Conservation (phyloP, 1,284 basidiomycete species). For the Boletus albobrunnescens region DNA sequence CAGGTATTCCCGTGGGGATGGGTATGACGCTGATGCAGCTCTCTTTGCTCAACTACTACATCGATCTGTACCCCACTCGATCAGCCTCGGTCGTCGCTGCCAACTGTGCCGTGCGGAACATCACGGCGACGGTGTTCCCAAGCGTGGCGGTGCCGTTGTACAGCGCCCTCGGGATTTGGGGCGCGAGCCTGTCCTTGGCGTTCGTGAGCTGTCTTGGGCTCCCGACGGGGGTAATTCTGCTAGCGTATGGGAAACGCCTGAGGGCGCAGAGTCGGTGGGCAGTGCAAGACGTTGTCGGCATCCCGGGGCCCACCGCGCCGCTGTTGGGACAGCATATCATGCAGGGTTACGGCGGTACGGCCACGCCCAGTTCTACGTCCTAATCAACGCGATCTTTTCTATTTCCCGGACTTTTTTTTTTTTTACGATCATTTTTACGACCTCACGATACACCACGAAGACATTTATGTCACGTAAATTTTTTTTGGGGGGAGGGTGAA, state of each 20-base stretch:
- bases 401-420: not conserved
- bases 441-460: not conserved
- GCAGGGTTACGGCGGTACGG: constrained; percentile 19
- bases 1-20: constrained; percentile 28
- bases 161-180: constrained; percentile 14
- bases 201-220: constrained; percentile 24
- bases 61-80: constrained; percentile 28
- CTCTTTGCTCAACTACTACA: constrained; percentile 29
- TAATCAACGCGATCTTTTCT: not conserved
- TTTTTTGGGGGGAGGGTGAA: not conserved
- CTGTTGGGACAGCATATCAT: constrained; percentile 10
- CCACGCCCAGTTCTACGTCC: not conserved
- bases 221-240: constrained; percentile 18
- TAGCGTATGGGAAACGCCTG: constrained; percentile 23
- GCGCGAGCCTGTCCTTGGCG: constrained; percentile 20
- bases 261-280: constrained; percentile 26
- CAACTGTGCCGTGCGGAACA: constrained; percentile 22
- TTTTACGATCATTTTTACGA: not conserved
- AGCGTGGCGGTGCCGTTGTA: constrained; percentile 27
- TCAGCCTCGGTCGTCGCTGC: constrained; percentile 30
- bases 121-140: constrained; percentile 19
- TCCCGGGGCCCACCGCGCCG: not conserved
- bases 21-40: constrained; percentile 31
- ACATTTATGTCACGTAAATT: too few species aligned
- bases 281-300: constrained; percentile 16